Base-by-base conservation (phyloP, 2,329 filamentous ascomycete species). In the Aspergillus ochraceus region DNA sequence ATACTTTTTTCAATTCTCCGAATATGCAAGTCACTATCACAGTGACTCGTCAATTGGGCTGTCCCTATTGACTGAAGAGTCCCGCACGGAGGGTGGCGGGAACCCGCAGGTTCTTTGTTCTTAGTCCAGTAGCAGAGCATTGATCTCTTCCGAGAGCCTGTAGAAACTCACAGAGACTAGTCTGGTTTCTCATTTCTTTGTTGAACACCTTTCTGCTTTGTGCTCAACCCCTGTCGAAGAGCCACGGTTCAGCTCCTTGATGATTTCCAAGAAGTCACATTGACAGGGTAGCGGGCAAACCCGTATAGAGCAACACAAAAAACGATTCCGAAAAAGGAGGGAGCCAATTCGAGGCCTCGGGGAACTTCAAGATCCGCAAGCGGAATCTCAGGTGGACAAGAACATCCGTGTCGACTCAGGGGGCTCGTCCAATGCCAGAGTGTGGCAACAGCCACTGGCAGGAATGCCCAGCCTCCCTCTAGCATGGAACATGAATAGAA, bases 101-200 rank as follows among this genome's bases (percentile, higher is more conserved):
- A 30, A n/a, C 46, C 52, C 19, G 30, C 12, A 32, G 24, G 22
- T 57, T 62, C 57, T 60, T 60, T 62, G 57, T 58, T 55, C 54
- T 55, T 36, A 29, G 54, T 4, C 19, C 36, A 32, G 14, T 47
- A 20, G 45, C 19, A 47, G 42, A 24, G 19, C 45, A 47, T 47
- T 22, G 20, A 47, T 14, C 17, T 20, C 45, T 47, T 42, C 14
- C 20, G 19, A 47, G 20, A 42, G 36, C 36, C n/a, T n/a, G 17
- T 42, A 4, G 17, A n/a, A 42, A 42, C 14, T 42, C 36, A 42
- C 36, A 8, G 36, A 17, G 14, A 47, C 10, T 24, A 11, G 22
- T 22, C 22, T 2, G 22, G 45, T 47, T 22, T 47, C 45, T 47
- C 5, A 20, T 22, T 47, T 47, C 45, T 24, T 47, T 47, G 45